Evolutionary conservation across 768 basidiomycete genomes (phyloP).

Genomic region (Boletales sp.): DNA sequence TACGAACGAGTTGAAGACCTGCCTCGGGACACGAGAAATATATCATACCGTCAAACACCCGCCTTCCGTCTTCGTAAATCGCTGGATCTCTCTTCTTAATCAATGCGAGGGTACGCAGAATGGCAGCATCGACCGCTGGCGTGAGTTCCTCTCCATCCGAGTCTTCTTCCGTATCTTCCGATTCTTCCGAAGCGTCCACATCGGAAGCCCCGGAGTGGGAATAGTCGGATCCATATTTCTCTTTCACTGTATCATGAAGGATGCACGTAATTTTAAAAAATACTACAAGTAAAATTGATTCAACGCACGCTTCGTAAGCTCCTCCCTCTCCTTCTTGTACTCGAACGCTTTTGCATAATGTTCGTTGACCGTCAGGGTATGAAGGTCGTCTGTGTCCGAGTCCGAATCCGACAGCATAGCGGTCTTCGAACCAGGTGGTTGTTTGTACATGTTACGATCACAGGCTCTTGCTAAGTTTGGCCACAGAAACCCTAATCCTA

Average conservation of each 20-base stretch:
- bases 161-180: conserved; percentile 84
- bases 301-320: conserved; percentile 68
- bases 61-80: conserved; percentile 70
- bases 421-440: conserved; percentile 1
- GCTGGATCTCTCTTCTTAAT: conserved; percentile 80
- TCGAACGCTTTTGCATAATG: conserved; percentile 81
- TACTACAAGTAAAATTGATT: not conserved
- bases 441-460: conserved; percentile 20
- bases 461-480: conserved; percentile 5
- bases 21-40: not conserved
- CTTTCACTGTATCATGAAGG: conserved; percentile 55
- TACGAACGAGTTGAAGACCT: not conserved
- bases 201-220: conserved; percentile 30
- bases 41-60: conserved; percentile 74
- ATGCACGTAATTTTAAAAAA: too few species aligned
- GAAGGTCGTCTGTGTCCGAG: conserved; percentile 39
- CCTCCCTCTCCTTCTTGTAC: conserved; percentile 80
- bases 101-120: conserved; percentile 82
- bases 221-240: conserved; percentile 79
- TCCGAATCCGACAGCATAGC: conserved; percentile 50
- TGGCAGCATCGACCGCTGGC: conserved; percentile 89
- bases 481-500: not conserved
- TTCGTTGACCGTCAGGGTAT: conserved; percentile 65
- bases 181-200: conserved; percentile 45
- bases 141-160: conserved; percentile 95